Evolutionary conservation across 176 grass and related monocot species (phyloP).

Genomic region (Saccharum spontaneum): DNA sequence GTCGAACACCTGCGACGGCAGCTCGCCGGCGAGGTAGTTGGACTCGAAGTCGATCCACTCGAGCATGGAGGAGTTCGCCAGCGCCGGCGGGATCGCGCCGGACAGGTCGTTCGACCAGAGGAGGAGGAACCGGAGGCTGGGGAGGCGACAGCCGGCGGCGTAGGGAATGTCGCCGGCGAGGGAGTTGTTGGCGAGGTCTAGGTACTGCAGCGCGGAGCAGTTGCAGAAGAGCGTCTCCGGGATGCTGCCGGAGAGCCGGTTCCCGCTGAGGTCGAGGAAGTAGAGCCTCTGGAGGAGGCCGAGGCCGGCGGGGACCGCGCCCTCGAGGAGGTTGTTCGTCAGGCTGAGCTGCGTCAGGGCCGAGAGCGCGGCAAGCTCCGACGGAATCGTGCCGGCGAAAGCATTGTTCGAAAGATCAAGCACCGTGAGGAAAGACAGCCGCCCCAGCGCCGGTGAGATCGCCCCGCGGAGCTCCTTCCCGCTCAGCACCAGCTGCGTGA

Average conservation of each 20-base stretch:
- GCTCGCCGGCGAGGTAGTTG: conserved; percentile 59
- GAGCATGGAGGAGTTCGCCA: conserved; percentile 70
- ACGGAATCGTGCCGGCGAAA: conserved; percentile 49
- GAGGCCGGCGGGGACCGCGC: conserved; percentile 48
- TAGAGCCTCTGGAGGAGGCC: conserved; percentile 55
- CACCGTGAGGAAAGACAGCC: conserved; percentile 46
- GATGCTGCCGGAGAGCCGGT: conserved; percentile 50
- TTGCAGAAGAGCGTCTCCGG: conserved; percentile 75
- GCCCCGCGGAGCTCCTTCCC: conserved; percentile 33
- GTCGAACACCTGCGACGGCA: conserved; percentile 59
- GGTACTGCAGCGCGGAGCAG: conserved; percentile 67
- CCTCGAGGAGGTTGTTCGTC: conserved; percentile 55
- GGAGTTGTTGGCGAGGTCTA: conserved; percentile 74
- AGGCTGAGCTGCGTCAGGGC: conserved; percentile 64
- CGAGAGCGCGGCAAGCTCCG: conserved; percentile 42
- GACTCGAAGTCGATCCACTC: conserved; percentile 74
- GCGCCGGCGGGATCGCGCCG: conserved; percentile 55
- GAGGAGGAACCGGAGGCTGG: conserved; percentile 60
- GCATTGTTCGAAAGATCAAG: conserved; percentile 66
- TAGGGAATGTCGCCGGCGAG: conserved; percentile 72
- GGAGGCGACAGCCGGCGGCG: conserved; percentile 41
- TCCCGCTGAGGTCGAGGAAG: conserved; percentile 57
- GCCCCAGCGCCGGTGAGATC: conserved; percentile 48
- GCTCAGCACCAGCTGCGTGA: conserved; percentile 52
- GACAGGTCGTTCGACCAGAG: conserved; percentile 70